These are phyloP conservation scores for Linderniella brevidens DNA, from an alignment of 257 asterid genomes.

Conservation along the genomic window DNA sequence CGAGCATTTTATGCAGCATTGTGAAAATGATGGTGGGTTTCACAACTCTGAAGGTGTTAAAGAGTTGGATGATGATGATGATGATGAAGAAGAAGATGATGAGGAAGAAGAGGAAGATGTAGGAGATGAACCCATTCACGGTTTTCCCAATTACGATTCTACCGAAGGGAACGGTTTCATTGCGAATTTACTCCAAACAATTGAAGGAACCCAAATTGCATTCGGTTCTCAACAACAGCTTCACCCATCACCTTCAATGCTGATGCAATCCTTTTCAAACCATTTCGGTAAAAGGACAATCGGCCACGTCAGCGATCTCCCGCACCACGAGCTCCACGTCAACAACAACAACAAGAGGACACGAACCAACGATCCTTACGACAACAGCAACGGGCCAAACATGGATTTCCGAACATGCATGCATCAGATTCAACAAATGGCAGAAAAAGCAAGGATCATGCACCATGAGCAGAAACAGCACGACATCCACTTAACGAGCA, in stretches of 20 bases:
- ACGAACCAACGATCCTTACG: conserved; percentile 40
- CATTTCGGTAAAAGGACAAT: conserved; percentile 45
- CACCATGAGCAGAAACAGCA: conserved; percentile 41
- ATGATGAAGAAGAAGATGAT: conserved; percentile 11
- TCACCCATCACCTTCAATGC: conserved; percentile 23
- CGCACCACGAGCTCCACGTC: conserved; percentile 19
- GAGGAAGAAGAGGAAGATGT: conserved; percentile 29
- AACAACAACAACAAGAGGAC: conserved; percentile 32
- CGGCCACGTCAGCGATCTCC: conserved; percentile 29
- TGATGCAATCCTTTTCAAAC: conserved; percentile 26
- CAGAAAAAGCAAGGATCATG: conserved; percentile 25
- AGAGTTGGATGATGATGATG: conserved; percentile 10
- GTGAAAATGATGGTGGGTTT: conserved; percentile 8
- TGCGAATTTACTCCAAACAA: conserved; percentile 42
- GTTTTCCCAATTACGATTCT: conserved; percentile 18
- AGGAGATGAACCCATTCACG: conserved; percentile 21
- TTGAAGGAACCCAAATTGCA: conserved; percentile 17
- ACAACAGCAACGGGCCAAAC: conserved; percentile 23
- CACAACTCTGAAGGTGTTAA: conserved; percentile 12
- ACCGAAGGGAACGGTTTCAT: conserved; percentile 41
- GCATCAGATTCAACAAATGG: conserved; percentile 37
- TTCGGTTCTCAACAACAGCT: conserved; percentile 37
- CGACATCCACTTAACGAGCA: conserved; percentile 16
- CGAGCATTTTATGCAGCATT: conserved; percentile 37
- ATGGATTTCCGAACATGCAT: conserved; percentile 40